Evolutionary conservation across 2,329 filamentous ascomycete genomes (phyloP), one percentile per base, ranked within the genome.

Genomic region (Dactylellina drechsleri): DNA sequence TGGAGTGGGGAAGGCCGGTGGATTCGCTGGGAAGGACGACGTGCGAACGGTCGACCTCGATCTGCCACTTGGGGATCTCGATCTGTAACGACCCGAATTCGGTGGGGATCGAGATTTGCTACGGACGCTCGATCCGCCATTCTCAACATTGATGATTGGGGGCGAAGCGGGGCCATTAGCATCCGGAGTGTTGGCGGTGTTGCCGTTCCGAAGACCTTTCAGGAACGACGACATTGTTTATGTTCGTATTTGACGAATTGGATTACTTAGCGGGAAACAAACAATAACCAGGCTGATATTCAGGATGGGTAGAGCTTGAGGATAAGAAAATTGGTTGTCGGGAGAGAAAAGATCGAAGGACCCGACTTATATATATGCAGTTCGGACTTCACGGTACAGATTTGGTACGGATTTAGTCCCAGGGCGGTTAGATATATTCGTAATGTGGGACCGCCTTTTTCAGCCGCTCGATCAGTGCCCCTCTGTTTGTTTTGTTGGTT

Each of bases 1-100:
- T 5, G 72, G 72, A 12, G 72, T 76, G 31, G 72, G 72, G 72
- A 76, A 76, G 6, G 72, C 52, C 13, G 72, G 66, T 31, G 66
- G 71, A 59, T 36, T 66, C 8, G 28, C 40, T 12, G 66, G 72
- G 54, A 75, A 75, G 16, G 71, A 75, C 16, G 64, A 60, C 7
- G 71, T n/a, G 45, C 71, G 71, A 45, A 67, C 64, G 3, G 28
- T 2, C 13, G 71, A 75, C 2, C 64, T 58, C 15, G 71, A 49
- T 43, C 71, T 61, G 6, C 58, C 57, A 18, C 49, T 68, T 20
- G 71, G 71, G 13, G 71, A 75, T 20, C 60, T 75, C 45, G 71
- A 75, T 60, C 71, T 67, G 40, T 62, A 49, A 15, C 66, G 66
- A 18, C 52, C 36, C 13, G 28, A 18, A 8, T 58, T 62, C n/a